Base-by-base conservation (phyloP, 768 basidiomycete genomes). In the Leucocoprinus sp. region DNA sequence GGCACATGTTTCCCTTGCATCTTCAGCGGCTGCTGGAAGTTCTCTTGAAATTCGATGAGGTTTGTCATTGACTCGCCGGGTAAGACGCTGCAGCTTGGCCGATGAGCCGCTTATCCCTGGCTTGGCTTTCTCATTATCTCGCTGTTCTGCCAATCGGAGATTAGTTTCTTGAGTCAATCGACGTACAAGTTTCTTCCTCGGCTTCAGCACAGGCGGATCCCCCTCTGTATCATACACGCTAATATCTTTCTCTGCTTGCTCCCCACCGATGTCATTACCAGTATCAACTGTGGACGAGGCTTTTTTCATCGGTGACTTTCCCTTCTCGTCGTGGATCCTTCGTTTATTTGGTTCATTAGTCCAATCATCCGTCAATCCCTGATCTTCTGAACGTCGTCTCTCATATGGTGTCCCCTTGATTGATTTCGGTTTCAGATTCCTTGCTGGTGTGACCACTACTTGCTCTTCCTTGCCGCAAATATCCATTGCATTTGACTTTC, bases 281-380 rank as follows among this genome's bases (percentile, higher is more conserved):
- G 5, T 11, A 27, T 27, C 26, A 27, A 27, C n/a, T 3, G n/a
- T 11, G 18, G 18, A 17, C n/a, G 2, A 2, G 3, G 24, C 1
- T 12, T 15, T 42, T 29, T 21, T 31, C 17, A 8, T 15, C 5
- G 42, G 5, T n/a, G 23, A 8, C 15, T 17, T 23, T 4, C n/a
- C 41, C 14, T 22, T n/a, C 17, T 42, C 48, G 8, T 27, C 15
- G 5, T n/a, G n/a, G 23, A 27, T 38, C 24, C 7, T 24, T n/a
- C n/a, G n/a, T n/a, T n/a, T n/a, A n/a, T n/a, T n/a, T n/a, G n/a
- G n/a, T n/a, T n/a, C n/a, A n/a, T n/a, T n/a, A n/a, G n/a, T n/a
- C n/a, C n/a, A n/a, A n/a, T 50, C 51, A 23, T 34, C 45, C 33
- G 9, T 19, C 26, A 28, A 44, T 39, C 27, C 54, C 54, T 4